These are phyloP conservation scores for carrot (Daucus carota) DNA, from an alignment of 129 eudicot species.

Conservation along the genomic window DNA sequence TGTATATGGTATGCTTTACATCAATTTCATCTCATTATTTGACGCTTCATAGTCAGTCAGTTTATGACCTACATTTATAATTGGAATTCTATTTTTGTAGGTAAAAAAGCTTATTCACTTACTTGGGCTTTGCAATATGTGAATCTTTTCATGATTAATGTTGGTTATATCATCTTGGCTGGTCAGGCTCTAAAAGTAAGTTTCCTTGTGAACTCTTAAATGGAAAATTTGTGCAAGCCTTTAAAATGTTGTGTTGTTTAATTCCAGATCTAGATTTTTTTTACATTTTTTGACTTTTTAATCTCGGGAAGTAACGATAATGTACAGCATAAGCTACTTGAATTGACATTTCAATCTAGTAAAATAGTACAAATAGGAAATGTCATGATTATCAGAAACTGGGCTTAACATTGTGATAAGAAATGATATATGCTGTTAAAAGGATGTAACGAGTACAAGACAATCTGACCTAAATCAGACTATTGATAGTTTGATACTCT, in stretches of 20 bases:
- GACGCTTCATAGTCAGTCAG: neutral
- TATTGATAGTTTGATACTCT: too few species aligned
- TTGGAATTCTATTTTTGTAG: constrained; percentile 34
- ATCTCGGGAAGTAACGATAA: neutral
- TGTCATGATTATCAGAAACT: neutral
- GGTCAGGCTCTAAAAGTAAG: constrained; percentile 85
- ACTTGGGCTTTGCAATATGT: constrained; percentile 85
- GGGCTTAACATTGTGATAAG: neutral
- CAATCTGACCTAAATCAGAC: too few species aligned
- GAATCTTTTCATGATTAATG: constrained; percentile 87
- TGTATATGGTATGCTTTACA: constrained; percentile 54
- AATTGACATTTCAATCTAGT: neutral
- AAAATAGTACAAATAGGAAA: neutral
- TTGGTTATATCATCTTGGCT: constrained; percentile 73
- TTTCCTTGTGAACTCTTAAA: neutral
- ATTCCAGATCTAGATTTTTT: neutral
- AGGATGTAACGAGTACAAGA: too few species aligned
- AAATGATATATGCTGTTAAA: too few species aligned
- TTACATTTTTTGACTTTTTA: neutral
- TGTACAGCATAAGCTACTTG: neutral
- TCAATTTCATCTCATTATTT: neutral
- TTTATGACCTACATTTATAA: constrained; percentile 8
- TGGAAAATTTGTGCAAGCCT: neutral
- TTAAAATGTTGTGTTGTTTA: neutral
- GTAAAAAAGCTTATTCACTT: constrained; percentile 64